Conservation (phyloP, 768 basidiomycete genomes). For the Suillus clintonianus region DNA sequence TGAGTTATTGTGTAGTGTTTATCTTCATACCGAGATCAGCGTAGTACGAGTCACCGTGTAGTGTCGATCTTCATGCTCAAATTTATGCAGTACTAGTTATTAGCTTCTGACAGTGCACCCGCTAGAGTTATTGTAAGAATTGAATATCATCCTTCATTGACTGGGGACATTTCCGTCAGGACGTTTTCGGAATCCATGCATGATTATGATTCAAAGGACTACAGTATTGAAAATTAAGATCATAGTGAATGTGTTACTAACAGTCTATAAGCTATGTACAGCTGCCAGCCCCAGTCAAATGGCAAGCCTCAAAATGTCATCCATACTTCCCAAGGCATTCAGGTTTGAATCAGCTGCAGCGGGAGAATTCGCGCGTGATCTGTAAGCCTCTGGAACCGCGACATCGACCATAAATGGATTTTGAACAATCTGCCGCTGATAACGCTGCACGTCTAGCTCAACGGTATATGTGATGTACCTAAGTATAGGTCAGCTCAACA, state of each 20-base stretch:
- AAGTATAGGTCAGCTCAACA: neutral
- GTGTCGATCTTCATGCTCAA: neutral
- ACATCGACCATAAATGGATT: neutral
- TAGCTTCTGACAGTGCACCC: too few species aligned
- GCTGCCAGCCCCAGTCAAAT: too few species aligned
- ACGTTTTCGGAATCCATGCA: too few species aligned
- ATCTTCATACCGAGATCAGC: neutral
- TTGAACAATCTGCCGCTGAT: neutral
- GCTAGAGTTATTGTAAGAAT: too few species aligned
- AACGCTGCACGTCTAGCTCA: neutral
- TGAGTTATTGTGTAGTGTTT: too few species aligned
- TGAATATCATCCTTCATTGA: too few species aligned
- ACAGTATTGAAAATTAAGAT: too few species aligned
- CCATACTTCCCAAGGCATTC: neutral
- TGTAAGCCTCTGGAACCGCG: neutral
- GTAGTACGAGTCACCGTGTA: neutral
- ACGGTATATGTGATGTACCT: neutral
- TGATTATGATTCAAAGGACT: too few species aligned
- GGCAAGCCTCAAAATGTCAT: neutral
- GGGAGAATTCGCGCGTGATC: neutral
- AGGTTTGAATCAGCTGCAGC: neutral
- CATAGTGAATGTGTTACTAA: too few species aligned
- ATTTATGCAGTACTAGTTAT: neutral
- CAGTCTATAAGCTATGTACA: neutral
- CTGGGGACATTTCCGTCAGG: too few species aligned